Evolutionary conservation across 2,329 filamentous ascomycete species (phyloP), one percentile per base, ranked within the genome.

Genomic region (Rachicladosporium sp.): DNA sequence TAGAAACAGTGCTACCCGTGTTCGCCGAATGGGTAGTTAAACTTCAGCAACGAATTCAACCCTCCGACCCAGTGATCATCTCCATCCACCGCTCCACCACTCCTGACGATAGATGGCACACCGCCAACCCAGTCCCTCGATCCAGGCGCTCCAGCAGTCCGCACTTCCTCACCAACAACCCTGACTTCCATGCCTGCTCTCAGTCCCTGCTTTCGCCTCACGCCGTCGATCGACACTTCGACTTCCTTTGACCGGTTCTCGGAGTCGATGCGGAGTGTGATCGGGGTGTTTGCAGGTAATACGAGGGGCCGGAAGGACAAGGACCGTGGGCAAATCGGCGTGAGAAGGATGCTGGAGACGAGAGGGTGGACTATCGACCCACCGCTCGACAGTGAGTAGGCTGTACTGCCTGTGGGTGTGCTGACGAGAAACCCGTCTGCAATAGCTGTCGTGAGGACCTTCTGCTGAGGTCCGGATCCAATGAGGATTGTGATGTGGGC

Each of bases 51-150:
- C 7, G 86, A 85, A 56, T 94, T 98, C 55, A 98, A 62, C 0
- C 91, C 89, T 1, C 89, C 89, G 2, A 98, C 89, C 91, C 91
- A 98, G 11, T 89, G 86, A 60, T 96, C 89, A 53, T 95, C 86
- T 15, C 70, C 68, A 38, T 54, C 68, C 31, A 57, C 62, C 4
- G 56, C 49, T 50, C 71, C 66, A 50, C 69, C 52, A 11, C 61
- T 60, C 34, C 87, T 70, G 54, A 95, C 91, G 27, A 96, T 83
- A 57, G 87, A 93, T 2, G 91, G 91, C 10, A 96, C 88, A 7
- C 89, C 89, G 19, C 88, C 85, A 27, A 73, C 68, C 82, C 73
- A 75, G 35, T 69, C 66, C 36, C 51, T 43, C n/a, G 44, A 46
- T 8, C 53, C 54, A 3, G 45, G 49, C n/a, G 46, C 46, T 4